These are phyloP conservation scores for Amauroascus verrucosus DNA, from an alignment of 2,329 filamentous ascomycete species.

Conservation along the genomic window DNA sequence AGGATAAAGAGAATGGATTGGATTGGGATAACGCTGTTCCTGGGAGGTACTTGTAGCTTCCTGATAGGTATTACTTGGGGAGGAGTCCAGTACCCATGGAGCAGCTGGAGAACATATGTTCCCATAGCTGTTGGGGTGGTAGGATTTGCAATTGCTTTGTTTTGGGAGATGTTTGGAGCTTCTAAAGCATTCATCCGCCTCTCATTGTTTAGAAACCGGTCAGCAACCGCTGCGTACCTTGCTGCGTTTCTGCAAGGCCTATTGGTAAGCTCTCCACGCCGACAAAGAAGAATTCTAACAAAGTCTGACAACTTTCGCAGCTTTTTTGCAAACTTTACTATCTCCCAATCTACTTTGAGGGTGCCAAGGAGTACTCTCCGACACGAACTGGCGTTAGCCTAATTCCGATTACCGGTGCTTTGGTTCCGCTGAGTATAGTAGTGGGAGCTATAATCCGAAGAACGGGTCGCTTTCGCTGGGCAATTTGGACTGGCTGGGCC, in stretches of 20 bases:
- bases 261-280: conserved; percentile 16
- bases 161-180: conserved; percentile 42
- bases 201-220: not conserved
- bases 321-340: conserved; percentile 50
- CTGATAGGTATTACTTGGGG: conserved; percentile 55
- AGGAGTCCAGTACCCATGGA: conserved; percentile 55
- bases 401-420: conserved; percentile 43
- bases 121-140: conserved; percentile 48
- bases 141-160: conserved; percentile 42
- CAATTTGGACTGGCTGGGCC: conserved; percentile 52
- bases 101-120: conserved; percentile 50
- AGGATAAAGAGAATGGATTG: conserved; percentile 52
- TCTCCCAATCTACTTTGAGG: conserved; percentile 35
- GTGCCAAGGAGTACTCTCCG: conserved; percentile 37
- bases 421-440: conserved; percentile 43
- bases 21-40: conserved; percentile 51
- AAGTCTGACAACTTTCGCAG: conserved; percentile 40
- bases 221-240: conserved; percentile 28
- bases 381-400: conserved; percentile 15
- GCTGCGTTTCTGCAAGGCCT: conserved; percentile 33
- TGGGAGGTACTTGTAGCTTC: conserved; percentile 48
- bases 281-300: conserved; percentile 23
- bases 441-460: conserved; percentile 25
- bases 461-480: conserved; percentile 44
- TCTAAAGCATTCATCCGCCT: conserved; percentile 20